phyloP scores from a whole-genome alignment of 129 eudicot genomes.

The Flaveria trinervia region DNA sequence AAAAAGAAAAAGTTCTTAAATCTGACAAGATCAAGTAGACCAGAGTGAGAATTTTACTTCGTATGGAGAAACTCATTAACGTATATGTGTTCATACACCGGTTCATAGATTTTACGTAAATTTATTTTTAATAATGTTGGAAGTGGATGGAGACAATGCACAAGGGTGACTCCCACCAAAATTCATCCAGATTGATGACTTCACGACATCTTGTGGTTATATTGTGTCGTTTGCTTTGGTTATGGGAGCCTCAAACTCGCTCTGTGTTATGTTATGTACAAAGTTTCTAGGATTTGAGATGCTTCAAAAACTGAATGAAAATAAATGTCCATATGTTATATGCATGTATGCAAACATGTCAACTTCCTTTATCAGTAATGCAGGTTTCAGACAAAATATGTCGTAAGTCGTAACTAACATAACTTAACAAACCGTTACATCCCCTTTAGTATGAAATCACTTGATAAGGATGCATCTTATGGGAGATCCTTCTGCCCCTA shows the following conservation, averaged over 20 bases:
- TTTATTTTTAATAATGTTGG: too few species aligned
- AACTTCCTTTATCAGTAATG: neutral
- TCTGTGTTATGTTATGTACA: neutral
- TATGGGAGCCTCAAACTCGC: neutral
- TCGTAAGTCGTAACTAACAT: neutral
- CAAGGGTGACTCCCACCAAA: too few species aligned
- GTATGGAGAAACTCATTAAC: too few species aligned
- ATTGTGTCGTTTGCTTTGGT: neutral
- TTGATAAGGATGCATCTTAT: conserved; percentile 77
- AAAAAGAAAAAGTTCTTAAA: too few species aligned
- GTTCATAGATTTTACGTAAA: too few species aligned
- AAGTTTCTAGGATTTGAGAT: neutral
- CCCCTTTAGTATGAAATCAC: conserved; percentile 23
- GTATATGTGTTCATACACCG: too few species aligned
- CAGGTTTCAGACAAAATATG: neutral
- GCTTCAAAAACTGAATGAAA: neutral
- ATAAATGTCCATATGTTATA: neutral
- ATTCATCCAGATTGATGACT: neutral
- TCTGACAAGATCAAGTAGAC: too few species aligned
- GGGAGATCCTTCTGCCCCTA: conserved; percentile 81
- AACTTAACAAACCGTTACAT: neutral
- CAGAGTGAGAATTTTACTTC: too few species aligned
- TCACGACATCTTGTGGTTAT: neutral
- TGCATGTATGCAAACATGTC: neutral
- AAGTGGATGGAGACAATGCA: too few species aligned